Percentiles rank a stretch among this genome's conserved stretches.
These are phyloP conservation scores for Saprolegnia diclina DNA, from an alignment of 352 stramenopile genomes.

Conservation along the genomic window DNA sequence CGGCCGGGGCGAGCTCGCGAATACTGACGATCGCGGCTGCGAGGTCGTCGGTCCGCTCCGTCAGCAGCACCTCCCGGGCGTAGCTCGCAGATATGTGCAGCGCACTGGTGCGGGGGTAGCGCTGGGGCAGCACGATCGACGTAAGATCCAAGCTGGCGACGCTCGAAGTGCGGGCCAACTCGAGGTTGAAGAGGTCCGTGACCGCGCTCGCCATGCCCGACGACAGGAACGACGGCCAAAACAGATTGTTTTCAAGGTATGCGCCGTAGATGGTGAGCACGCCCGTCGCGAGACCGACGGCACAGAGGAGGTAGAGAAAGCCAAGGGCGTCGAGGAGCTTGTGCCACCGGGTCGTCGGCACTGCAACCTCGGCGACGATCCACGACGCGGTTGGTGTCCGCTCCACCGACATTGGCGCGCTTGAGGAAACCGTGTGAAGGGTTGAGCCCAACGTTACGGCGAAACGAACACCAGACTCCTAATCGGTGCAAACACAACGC, in stretches of 20 bases:
- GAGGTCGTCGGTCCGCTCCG: not conserved
- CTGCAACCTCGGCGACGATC: too few relatives aligned
- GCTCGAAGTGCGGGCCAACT: not conserved
- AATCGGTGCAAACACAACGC: too few relatives aligned
- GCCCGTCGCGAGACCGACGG: not conserved
- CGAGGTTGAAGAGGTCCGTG: conserved; percentile 19
- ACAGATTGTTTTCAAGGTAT: conserved; percentile 23
- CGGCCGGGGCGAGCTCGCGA: not conserved
- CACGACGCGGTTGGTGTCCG: too few relatives aligned
- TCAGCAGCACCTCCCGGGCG: not conserved
- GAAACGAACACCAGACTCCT: too few relatives aligned
- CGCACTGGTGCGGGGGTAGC: not conserved
- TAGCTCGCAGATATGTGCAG: not conserved
- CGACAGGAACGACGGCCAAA: conserved; percentile 15
- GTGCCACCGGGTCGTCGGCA: too few relatives aligned
- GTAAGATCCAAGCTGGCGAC: too few relatives aligned
- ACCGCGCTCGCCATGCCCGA: conserved; percentile 20
- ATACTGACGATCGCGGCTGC: not conserved
- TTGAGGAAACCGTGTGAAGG: too few relatives aligned
- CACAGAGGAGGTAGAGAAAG: not conserved
- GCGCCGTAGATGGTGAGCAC: not conserved
- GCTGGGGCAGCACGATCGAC: not conserved
- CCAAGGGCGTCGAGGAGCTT: not conserved
- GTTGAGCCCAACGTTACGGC: too few relatives aligned
- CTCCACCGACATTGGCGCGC: too few relatives aligned